A percentile compares a stretch with the other conserved stretches of the same genome.
Conservation (phyloP, 805 yeast genomes). For the Candida fluviatilis region DNA sequence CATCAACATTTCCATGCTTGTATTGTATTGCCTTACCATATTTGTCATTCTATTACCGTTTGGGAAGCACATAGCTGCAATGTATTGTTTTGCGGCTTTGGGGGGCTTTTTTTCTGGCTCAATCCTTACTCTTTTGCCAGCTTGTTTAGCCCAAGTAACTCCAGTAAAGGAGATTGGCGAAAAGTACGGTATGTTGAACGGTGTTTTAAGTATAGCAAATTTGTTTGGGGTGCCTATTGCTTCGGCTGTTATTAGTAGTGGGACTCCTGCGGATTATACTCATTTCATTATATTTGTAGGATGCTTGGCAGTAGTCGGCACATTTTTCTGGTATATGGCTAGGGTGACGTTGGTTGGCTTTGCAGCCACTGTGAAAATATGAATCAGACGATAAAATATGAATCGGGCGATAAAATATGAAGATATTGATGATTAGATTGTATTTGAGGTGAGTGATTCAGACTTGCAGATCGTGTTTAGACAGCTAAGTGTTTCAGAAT, state of each 20-base stretch:
- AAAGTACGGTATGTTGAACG: constrained; percentile 31
- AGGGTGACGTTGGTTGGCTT: constrained; percentile 19
- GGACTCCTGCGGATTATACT: constrained; percentile 21
- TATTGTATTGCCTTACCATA: constrained; percentile 19
- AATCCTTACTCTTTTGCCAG: constrained; percentile 33
- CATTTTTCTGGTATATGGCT: constrained; percentile 22
- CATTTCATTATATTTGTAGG: constrained; percentile 30
- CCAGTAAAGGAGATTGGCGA: constrained; percentile 34
- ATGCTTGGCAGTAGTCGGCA: constrained; percentile 23
- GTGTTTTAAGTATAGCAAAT: constrained; percentile 27
- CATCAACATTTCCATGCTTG: constrained; percentile 29
- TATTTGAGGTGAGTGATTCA: no score
- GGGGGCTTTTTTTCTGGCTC: constrained; percentile 34
- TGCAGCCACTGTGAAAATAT: constrained; percentile 19
- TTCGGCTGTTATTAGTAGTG: constrained; percentile 25
- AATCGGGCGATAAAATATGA: no score
- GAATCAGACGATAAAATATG: no score
- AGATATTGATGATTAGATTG: no score
- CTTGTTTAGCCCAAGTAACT: constrained; percentile 59
- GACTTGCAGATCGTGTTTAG: no score
- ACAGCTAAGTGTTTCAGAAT: no score
- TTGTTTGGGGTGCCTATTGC: constrained; percentile 34
- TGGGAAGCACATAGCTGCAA: constrained; percentile 19
- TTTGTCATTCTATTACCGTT: constrained; percentile 32
- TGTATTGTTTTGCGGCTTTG: constrained; percentile 29